These are phyloP conservation scores for Schrenkiella parvula DNA, from an alignment of 345 rosid genomes.

Conservation along the genomic window DNA sequence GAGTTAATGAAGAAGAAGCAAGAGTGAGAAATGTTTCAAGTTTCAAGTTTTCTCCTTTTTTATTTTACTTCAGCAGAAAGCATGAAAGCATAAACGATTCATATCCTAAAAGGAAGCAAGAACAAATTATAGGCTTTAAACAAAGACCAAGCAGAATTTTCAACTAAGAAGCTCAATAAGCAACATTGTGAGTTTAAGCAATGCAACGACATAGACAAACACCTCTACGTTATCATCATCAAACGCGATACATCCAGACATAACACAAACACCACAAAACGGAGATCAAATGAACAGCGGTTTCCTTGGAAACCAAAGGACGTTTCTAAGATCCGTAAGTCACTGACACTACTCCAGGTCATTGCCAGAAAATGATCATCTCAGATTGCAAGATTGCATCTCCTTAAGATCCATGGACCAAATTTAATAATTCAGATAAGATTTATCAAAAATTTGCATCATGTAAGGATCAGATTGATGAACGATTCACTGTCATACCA, in stretches of 20 bases:
- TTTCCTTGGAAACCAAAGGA: no score
- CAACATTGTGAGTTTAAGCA: neutral
- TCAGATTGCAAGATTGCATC: neutral
- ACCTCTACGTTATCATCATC: neutral
- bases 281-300: no score
- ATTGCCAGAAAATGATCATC: neutral
- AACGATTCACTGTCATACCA: neutral
- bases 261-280: no score
- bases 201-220: neutral
- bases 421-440: neutral
- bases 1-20: conserved; percentile 20
- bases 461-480: neutral
- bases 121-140: neutral
- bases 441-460: neutral
- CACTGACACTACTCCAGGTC: neutral
- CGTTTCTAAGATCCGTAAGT: neutral
- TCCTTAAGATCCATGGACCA: neutral
- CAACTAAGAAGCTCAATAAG: neutral
- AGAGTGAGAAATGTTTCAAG: neutral
- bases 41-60: neutral
- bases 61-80: neutral
- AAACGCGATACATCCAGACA: no score
- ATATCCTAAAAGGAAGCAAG: neutral
- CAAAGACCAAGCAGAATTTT: neutral
- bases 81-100: neutral